Conservation (phyloP, 345 rosid species). For the Eucalyptus victrix region DNA sequence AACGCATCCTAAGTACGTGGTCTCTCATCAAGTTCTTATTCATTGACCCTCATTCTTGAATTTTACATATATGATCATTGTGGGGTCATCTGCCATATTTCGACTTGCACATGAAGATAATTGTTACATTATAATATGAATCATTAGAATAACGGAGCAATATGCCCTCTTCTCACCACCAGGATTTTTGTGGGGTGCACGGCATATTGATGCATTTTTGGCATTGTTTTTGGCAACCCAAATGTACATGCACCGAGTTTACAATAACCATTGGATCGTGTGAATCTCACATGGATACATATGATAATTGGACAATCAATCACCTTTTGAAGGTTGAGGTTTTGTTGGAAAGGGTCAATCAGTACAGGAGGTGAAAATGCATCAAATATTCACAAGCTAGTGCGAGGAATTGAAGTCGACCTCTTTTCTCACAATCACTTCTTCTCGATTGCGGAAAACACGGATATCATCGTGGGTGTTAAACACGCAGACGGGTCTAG, state of each 20-base stretch:
- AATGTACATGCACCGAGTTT: not conserved
- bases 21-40: not conserved
- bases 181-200: not conserved
- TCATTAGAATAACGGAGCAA: not conserved
- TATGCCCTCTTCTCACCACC: not conserved
- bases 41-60: accelerated
- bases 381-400: not conserved
- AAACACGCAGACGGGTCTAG: not conserved
- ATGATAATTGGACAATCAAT: not conserved
- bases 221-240: not conserved
- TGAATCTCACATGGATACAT: not conserved
- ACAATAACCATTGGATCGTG: not conserved
- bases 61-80: not conserved
- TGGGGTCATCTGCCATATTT: not conserved
- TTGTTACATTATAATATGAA: too few relatives aligned
- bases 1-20: too few relatives aligned
- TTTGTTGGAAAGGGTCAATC: not conserved
- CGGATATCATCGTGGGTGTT: not conserved
- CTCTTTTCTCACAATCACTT: not conserved
- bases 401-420: not conserved
- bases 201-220: accelerated
- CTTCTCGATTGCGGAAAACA: not conserved
- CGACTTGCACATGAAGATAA: not conserved
- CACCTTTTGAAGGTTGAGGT: not conserved
- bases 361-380: not conserved